Base-by-base conservation (phyloP, 495 filamentous ascomycete genomes). In the Hypomontagnella submonticulosa region DNA sequence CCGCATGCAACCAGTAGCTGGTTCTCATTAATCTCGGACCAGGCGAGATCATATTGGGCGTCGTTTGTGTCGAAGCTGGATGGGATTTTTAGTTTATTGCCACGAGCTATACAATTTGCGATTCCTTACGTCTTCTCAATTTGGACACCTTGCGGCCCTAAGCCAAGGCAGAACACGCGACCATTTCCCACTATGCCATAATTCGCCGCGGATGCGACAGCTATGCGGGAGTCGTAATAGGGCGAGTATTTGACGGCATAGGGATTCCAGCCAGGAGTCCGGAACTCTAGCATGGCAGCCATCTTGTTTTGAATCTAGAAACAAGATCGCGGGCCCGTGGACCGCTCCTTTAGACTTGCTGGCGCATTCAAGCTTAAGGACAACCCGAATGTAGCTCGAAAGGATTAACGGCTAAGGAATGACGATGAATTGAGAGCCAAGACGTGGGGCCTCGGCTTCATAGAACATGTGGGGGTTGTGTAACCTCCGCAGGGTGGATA, bases 161-260 rank as follows among this genome's bases (percentile, higher is more conserved):
- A 77, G 36, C 88, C 87, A 11, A 97, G 82, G 49, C 93, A 87
- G 67, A 88, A 97, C 1, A 98, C 73, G 20, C 93, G 85, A 23
- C 95, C 95, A 81, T 99, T 99, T 55, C 95, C 95, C 4, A 98
- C 96, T 18, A 99, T 90, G 16, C 96, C 95, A 74, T 93, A 99
- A 80, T 99, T 97, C 41, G 93, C 87, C 6, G 92, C 87, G 4
- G 91, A 85, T 20, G 90, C 89, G 61, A 96, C 91, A 46, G 95
- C 96, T 19, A 99, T 84, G 33, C 93, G 89, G 49, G 90, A 93
- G 79, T 97, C 94, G 82, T 94, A 95, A 83, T 97, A 99, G 34
- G 95, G 93, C 16, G 94, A 97, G 83, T 97, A 99, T 77, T 97
- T 96, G 70, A 96, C 91, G 66, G 90, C 89, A 76, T 93, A 96